These are phyloP conservation scores for Oxyria digyna DNA, from an alignment of 148 eudicot genomes.

Conservation along the genomic window DNA sequence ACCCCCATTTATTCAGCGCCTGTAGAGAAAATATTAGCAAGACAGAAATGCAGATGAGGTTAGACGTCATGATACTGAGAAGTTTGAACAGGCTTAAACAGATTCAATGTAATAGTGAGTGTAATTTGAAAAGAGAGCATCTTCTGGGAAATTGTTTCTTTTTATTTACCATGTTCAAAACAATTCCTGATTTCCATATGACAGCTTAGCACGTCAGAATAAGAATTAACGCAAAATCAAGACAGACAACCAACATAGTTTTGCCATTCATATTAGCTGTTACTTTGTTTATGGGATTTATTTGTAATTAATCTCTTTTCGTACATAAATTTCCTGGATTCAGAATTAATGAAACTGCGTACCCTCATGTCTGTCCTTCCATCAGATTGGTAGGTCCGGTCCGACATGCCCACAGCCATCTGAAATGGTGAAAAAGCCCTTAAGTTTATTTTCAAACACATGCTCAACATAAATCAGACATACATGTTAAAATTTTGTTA, in stretches of 20 bases:
- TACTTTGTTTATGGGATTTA: neutral
- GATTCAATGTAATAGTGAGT: neutral
- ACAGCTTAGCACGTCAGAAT: neutral
- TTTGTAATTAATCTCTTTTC: neutral
- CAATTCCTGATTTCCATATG: neutral
- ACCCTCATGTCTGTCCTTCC: conserved; percentile 85
- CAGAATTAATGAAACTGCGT: neutral
- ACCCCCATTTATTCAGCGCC: conserved; percentile 94
- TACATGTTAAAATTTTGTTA: neutral
- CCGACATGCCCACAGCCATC: conserved; percentile 98
- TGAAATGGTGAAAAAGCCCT: conserved; percentile 23
- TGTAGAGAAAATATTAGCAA: conserved; percentile 17
- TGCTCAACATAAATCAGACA: neutral
- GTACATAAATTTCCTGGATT: neutral
- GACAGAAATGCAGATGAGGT: neutral
- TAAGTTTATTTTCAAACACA: neutral
- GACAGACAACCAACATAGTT: neutral
- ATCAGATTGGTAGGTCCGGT: conserved; percentile 58
- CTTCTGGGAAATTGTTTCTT: neutral
- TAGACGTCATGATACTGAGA: neutral
- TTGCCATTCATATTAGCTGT: neutral
- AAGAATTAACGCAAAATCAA: neutral
- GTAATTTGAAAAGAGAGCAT: neutral
- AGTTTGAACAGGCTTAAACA: neutral
- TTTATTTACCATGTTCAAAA: no score